Evolutionary conservation across 768 basidiomycete genomes (phyloP).

Genomic region (Serendipita sp.): DNA sequence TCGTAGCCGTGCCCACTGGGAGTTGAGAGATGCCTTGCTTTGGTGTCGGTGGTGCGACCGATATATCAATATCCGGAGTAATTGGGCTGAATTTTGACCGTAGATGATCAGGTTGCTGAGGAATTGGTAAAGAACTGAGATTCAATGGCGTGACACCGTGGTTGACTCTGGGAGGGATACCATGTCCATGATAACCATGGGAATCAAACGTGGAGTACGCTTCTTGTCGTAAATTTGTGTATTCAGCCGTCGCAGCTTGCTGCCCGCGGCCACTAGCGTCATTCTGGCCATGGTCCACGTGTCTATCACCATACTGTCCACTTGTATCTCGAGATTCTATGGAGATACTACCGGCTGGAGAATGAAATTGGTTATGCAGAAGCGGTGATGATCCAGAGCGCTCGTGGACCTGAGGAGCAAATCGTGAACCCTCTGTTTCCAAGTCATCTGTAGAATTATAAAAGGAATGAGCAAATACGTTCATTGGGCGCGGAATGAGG

Average conservation of each 20-base stretch:
- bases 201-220: not conserved
- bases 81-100: not conserved
- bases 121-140: not conserved
- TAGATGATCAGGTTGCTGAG: not conserved
- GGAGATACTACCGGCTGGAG: not conserved
- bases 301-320: not conserved
- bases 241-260: not conserved
- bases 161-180: not conserved
- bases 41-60: not conserved
- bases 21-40: too few species aligned
- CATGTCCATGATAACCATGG: not conserved
- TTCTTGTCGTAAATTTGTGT: not conserved
- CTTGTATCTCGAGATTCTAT: not conserved
- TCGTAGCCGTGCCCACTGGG: too few species aligned
- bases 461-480: not conserved
- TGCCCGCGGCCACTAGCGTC: not conserved
- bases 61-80: not conserved
- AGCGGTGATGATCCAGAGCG: conserved; percentile 25
- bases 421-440: not conserved
- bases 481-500: not conserved
- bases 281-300: too few species aligned
- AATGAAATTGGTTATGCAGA: conserved; percentile 31
- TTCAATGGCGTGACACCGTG: not conserved
- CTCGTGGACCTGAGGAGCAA: not conserved
- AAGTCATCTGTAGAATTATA: not conserved